A percentile compares a stretch with the other conserved stretches of the same genome.
Conservation (phyloP, 495 filamentous ascomycete species). For the Glonium stellatum region DNA sequence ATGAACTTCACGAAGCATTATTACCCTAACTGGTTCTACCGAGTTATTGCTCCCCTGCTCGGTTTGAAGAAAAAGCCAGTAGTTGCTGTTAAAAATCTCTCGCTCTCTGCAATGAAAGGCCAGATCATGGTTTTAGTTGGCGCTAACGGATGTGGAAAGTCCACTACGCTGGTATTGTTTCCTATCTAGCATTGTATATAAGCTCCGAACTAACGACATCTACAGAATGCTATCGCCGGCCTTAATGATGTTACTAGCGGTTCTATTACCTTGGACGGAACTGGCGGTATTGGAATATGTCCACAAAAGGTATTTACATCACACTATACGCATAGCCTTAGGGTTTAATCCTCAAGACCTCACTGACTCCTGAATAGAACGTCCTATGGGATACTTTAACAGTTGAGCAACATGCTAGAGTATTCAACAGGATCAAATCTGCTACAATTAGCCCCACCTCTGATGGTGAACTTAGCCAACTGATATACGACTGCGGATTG, state of each 20-base stretch:
- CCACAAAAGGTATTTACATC: constrained; percentile 43
- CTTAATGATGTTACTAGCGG: constrained; percentile 64
- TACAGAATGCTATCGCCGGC: constrained; percentile 66
- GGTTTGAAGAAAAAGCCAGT: constrained; percentile 51
- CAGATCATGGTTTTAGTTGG: constrained; percentile 77
- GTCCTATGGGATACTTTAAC: constrained; percentile 82
- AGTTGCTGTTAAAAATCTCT: constrained; percentile 62
- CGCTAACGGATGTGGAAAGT: constrained; percentile 82
- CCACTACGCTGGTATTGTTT: constrained; percentile 55
- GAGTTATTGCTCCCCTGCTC: constrained; percentile 40
- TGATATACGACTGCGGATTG: constrained; percentile 64
- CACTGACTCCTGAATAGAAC: constrained; percentile 42
- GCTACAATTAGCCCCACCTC: constrained; percentile 36
- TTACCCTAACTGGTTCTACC: constrained; percentile 53
- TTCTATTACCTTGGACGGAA: constrained; percentile 60
- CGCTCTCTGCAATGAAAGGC: constrained; percentile 58
- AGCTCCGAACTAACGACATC: background rate
- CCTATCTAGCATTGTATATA: background rate
- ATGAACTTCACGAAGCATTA: constrained; percentile 69
- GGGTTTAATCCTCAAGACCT: background rate
- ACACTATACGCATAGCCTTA: background rate
- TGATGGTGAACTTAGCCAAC: constrained; percentile 47
- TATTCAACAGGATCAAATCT: constrained; percentile 73
- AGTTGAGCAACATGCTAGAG: constrained; percentile 68
- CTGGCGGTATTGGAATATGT: constrained; percentile 71